These are phyloP conservation scores for Capronia coronata DNA, from an alignment of 2,329 filamentous ascomycete species.

Conservation along the genomic window DNA sequence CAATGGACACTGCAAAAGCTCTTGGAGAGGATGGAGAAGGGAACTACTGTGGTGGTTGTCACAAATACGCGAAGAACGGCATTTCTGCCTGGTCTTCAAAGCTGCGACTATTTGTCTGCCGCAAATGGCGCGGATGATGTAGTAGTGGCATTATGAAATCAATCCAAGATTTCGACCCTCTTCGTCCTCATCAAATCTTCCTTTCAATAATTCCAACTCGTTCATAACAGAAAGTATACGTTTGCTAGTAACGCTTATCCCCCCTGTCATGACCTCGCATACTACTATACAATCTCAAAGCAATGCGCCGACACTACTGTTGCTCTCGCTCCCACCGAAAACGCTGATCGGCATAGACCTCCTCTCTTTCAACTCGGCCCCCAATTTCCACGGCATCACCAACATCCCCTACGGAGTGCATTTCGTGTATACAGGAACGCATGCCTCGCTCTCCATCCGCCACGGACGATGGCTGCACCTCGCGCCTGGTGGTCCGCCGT, in stretches of 20 bases:
- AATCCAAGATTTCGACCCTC: neutral
- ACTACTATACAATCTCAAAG: neutral
- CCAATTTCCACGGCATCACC: constrained; percentile 56
- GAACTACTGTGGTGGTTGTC: constrained; percentile 4
- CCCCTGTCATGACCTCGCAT: neutral
- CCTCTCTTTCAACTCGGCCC: constrained; percentile 57
- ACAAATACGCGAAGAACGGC: constrained; percentile 50
- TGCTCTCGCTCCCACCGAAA: constrained; percentile 41
- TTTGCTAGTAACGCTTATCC: too few relatives aligned
- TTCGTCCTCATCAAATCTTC: neutral
- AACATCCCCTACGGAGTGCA: constrained; percentile 54
- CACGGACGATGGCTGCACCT: constrained; percentile 51
- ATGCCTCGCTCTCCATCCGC: constrained; percentile 53
- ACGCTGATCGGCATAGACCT: constrained; percentile 48
- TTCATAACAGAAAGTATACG: too few relatives aligned
- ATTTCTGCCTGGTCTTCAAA: constrained; percentile 46
- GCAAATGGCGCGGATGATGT: constrained; percentile 5
- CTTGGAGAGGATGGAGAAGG: neutral
- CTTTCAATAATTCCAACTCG: neutral
- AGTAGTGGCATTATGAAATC: constrained; percentile 6
- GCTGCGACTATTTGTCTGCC: constrained; percentile 5
- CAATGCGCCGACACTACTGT: constrained; percentile 32
- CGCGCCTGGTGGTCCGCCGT: constrained; percentile 12
- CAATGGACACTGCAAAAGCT: neutral
- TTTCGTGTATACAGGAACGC: constrained; percentile 56